A percentile compares a stretch with the other conserved stretches of the same genome.
phyloP scores from a whole-genome alignment of 345 rosid genomes.

The Brassica carinata region DNA sequence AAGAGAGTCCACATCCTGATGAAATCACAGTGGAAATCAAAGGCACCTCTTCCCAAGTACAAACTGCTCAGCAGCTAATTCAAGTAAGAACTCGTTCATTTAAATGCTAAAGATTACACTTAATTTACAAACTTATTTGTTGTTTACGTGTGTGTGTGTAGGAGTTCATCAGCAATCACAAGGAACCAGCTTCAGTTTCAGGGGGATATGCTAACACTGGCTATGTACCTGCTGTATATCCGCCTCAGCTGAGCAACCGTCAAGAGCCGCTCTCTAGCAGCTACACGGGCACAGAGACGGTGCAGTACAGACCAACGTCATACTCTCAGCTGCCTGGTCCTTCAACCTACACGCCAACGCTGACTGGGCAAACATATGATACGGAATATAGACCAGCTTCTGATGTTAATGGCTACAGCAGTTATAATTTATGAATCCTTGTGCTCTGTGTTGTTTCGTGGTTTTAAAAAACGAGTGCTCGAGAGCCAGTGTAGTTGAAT shows the following conservation, averaged over 20 bases:
- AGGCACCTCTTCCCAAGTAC: constrained; percentile 74
- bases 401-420: constrained; percentile 35
- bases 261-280: constrained; percentile 31
- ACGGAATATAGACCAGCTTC: constrained; percentile 40
- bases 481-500: constrained; percentile 30
- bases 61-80: constrained; percentile 70
- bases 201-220: constrained; percentile 33
- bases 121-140: not conserved
- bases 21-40: constrained; percentile 83
- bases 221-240: constrained; percentile 38
- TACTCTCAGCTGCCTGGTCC: constrained; percentile 34
- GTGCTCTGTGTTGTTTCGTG: not conserved
- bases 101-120: not conserved
- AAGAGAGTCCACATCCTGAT: constrained; percentile 72
- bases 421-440: constrained; percentile 26
- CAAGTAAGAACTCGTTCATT: constrained; percentile 49
- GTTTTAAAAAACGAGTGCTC: constrained; percentile 9
- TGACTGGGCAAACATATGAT: constrained; percentile 34
- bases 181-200: constrained; percentile 34
- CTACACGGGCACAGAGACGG: constrained; percentile 33
- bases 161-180: constrained; percentile 46
- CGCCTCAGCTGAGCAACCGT: constrained; percentile 37
- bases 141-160: not conserved
- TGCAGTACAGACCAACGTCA: constrained; percentile 35
- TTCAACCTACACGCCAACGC: constrained; percentile 19